Evolutionary conservation across 1,139 yeast species (phyloP).

Genomic region (Suhomyces bribrorum): DNA sequence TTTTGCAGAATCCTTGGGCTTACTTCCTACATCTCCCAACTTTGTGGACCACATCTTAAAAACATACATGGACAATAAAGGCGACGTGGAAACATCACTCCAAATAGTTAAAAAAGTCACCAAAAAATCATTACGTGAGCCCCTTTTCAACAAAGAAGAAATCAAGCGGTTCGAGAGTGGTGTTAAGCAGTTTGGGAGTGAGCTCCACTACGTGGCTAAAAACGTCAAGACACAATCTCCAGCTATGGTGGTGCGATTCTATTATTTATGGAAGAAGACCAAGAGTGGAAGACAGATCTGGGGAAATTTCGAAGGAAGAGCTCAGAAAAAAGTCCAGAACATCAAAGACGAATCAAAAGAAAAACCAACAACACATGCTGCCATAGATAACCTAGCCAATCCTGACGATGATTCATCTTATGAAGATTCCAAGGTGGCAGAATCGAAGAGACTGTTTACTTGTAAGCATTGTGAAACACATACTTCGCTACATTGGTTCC

Average conservation of each 20-base stretch:
- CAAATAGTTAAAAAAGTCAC: slow-evolving; percentile 44
- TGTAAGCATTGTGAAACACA: slow-evolving; percentile 68
- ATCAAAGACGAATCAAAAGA: slow-evolving; percentile 31
- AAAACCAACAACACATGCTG: slow-evolving; percentile 16
- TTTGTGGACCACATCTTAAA: slow-evolving; percentile 73
- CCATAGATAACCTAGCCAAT: slow-evolving; percentile 51
- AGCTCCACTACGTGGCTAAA: slow-evolving; percentile 69
- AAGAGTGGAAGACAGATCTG: slow-evolving; percentile 71
- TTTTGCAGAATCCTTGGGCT: slow-evolving; percentile 49
- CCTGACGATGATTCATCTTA: slow-evolving; percentile 72
- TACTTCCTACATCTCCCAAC: slow-evolving; percentile 59
- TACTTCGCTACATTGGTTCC: slow-evolving; percentile 63
- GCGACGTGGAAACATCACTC: slow-evolving; percentile 52
- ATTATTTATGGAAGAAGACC: slow-evolving; percentile 91
- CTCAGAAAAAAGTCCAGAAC: slow-evolving; percentile 51
- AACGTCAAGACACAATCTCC: slow-evolving; percentile 69
- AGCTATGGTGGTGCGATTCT: slow-evolving; percentile 79
- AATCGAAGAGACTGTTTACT: slow-evolving; percentile 38
- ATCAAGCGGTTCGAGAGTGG: slow-evolving; percentile 71
- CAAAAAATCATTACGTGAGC: slow-evolving; percentile 66
- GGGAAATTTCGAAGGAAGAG: slow-evolving; percentile 80
- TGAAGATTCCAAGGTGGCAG: slow-evolving; percentile 49
- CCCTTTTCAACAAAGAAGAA: slow-evolving; percentile 68
- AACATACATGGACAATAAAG: slow-evolving; percentile 52
- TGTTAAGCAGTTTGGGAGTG: slow-evolving; percentile 74